Conservation (phyloP, 495 filamentous ascomycete species). For the Xylaria longipes region DNA sequence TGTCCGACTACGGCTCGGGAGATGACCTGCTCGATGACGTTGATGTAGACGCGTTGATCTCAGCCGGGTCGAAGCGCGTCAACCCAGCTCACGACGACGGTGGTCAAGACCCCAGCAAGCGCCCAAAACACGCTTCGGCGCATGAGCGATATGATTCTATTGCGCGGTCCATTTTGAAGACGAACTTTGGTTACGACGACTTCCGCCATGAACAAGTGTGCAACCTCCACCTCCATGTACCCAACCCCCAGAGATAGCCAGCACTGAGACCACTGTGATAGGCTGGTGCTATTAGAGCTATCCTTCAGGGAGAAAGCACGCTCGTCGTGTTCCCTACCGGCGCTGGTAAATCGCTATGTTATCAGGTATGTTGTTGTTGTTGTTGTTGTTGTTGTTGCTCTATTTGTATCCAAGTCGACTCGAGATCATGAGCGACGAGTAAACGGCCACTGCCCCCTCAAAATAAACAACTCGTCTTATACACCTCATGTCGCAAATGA, state of each 20-base stretch:
- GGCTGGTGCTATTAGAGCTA: slow-evolving; percentile 52
- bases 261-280: not conserved
- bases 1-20: slow-evolving; percentile 32
- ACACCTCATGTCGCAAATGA: not conserved
- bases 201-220: slow-evolving; percentile 62
- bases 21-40: slow-evolving; percentile 38
- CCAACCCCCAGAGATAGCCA: not conserved
- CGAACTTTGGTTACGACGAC: slow-evolving; percentile 51
- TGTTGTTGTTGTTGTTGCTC: not conserved
- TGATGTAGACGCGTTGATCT: slow-evolving; percentile 28
- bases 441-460: not conserved
- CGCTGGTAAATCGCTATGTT: slow-evolving; percentile 64
- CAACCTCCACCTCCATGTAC: not conserved
- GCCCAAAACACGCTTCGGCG: slow-evolving; percentile 18
- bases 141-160: slow-evolving; percentile 22
- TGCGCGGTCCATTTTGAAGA: slow-evolving; percentile 42
- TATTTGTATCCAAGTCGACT: too few species aligned
- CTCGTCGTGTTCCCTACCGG: slow-evolving; percentile 66
- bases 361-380: slow-evolving; percentile 48
- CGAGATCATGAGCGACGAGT: not conserved
- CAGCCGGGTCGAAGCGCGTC: slow-evolving; percentile 22
- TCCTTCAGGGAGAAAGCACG: slow-evolving; percentile 57
- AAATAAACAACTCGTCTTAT: not conserved
- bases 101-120: not conserved
- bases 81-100: slow-evolving; percentile 17